Evolutionary conservation across 345 rosid species (phyloP), one percentile per base, ranked within the genome.

Genomic region (Boechera stricta): DNA sequence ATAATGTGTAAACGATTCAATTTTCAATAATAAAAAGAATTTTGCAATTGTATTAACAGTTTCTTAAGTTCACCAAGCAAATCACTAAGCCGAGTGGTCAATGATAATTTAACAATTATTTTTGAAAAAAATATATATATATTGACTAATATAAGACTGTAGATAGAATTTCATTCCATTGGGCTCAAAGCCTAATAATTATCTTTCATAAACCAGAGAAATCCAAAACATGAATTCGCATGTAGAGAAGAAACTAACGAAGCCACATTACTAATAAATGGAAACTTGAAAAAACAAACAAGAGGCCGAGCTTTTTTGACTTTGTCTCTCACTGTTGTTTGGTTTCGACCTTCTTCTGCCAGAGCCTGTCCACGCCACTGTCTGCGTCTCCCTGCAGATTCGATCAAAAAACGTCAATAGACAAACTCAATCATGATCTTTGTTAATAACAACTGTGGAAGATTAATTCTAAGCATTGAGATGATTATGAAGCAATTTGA

Each of bases 311-410:
- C 24, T 48, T 26, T 21, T 51, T 7, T 4, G 6, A 53, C 21
- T 44, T 7, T 44, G 1, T 33, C 41, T 5, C 54, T 63, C 35
- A 58, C 33, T 54, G 60, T 74, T 69, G 82, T 64, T 75, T 75
- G 63, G 79, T 3, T 64, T 79, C 82, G 26, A 64, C 57, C 55
- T 69, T 79, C 79, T 79, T 86, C 66, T 74, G 85, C 86, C 86
- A 81, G n/a, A 88, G 92, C 85, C 92, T 82, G 80, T 88, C 92
- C 0, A 88, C 63, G 16, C 81, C 90, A 77, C 92, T 86, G 80
- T 88, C 92, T 28, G 90, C 92, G 55, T 88, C 92, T 64, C 92
- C 92, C 92, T 85, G 78, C 18, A 80, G 60, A 67, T 49, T 53
- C 38, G n/a, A 4, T 29, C 28, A 59, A 18, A 59, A 49, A 2